Conservation (phyloP, 176 grass and related monocot species). For the Phoenix dactylifera region DNA sequence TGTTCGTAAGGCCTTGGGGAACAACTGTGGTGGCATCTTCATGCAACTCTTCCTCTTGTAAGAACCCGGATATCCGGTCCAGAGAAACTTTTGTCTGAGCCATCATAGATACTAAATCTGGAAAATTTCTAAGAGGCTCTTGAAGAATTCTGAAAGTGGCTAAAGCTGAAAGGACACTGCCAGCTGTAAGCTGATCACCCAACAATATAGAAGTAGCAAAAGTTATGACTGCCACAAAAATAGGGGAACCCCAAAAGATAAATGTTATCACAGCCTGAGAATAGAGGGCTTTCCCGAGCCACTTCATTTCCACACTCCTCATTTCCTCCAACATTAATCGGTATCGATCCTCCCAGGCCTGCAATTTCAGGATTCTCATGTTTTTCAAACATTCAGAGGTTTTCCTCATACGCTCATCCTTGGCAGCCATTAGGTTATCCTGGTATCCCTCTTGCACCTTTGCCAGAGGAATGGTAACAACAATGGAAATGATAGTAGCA, state of each 20-base stretch:
- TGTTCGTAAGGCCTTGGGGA: constrained; percentile 46
- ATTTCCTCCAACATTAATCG: constrained; percentile 73
- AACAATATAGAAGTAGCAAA: constrained; percentile 90
- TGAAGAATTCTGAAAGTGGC: constrained; percentile 99
- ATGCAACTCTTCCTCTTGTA: constrained; percentile 74
- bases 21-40: constrained; percentile 65
- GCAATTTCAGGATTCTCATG: constrained; percentile 87
- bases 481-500: constrained; percentile 68
- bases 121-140: constrained; percentile 94
- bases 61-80: constrained; percentile 61
- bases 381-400: constrained; percentile 85
- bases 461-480: constrained; percentile 74
- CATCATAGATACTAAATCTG: constrained; percentile 94
- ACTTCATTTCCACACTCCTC: constrained; percentile 76
- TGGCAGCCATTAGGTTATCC: constrained; percentile 85
- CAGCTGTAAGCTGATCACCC: constrained; percentile 77
- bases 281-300: constrained; percentile 78
- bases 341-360: constrained; percentile 91
- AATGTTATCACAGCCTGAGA: constrained; percentile 89
- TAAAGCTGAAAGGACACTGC: constrained; percentile 87
- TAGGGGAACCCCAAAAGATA: constrained; percentile 97
- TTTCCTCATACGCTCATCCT: constrained; percentile 97
- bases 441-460: constrained; percentile 94
- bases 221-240: constrained; percentile 81
- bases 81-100: constrained; percentile 95